Base-by-base conservation (phyloP, 495 filamentous ascomycete species). In the Lophiostoma macrostomum region DNA sequence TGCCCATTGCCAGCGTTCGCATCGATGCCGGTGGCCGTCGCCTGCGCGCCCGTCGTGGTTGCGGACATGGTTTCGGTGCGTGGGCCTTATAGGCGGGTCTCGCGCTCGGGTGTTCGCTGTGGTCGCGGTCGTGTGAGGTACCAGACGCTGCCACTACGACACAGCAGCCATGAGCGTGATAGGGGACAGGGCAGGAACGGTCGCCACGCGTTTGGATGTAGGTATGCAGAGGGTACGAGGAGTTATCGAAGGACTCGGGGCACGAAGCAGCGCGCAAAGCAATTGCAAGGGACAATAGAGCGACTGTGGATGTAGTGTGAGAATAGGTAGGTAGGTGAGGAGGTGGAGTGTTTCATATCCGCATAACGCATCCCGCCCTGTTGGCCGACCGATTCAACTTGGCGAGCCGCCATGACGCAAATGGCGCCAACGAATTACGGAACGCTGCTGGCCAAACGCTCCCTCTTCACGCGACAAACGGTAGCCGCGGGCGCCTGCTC, bases 1-100 rank as follows among this genome's bases (percentile, higher is more conserved):
- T 48, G 56, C 18, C 35, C 53, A 1, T 31, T n/a, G 1, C 53
- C 53, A 1, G 28, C 14, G 29, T 45, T 53, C n/a, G 38, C 16
- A 7, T 25, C 3, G 10, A 12, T 23, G 14, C 43, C 49, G 5
- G 50, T 38, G 20, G 39, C 30, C 6, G 50, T 36, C 3, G 40
- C 5, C 36, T 32, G 37, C 23, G 49, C 4, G 19, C 20, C 11
- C 2, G 16, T 19, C 12, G 11, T 38, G n/a, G 51, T 40, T 8
- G 41, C 18, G 8, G 51, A 54, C 51, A 54, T 54, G 19, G 8
- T 47, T 30, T 1, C 13, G 5, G 34, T 16, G 51, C 31, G 31
- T 31, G n/a, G 34, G 5, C 5, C 5, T 18, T 14, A 37, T 37
- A 6, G 5, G 34, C 6, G 34, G 5, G 34, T 16, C 6, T n/a